Base-by-base conservation (phyloP, 2,329 filamentous ascomycete genomes). In the Gaeumannomyces sp. region DNA sequence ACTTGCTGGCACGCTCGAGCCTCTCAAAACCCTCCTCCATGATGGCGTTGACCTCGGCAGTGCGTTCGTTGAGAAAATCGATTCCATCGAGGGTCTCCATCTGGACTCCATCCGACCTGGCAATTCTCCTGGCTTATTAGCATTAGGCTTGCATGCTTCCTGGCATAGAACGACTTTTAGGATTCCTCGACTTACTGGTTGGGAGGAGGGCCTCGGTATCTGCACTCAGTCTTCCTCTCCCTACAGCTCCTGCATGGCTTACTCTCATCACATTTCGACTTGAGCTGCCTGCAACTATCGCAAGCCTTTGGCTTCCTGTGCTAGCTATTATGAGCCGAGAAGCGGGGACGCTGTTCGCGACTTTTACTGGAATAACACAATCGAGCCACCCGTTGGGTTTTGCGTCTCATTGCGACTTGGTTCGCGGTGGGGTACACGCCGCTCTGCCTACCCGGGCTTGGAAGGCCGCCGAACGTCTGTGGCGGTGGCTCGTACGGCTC, bases 201-300 rank as follows among this genome's bases (percentile, higher is more conserved):
- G 22, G 92, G 92, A 29, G 92, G 90, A 8, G 95, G 90, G 72
- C 97, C 93, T 69, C 93, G 88, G 76, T 97, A 98, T 75, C 91
- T 89, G 79, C 92, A 99, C 64, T 88, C 83, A 35, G 92, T 83
- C 69, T 85, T 88, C 74, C 96, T 96, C 70, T 98, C 93, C 71
- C 89, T 90, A 75, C 95, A 99, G 71, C 89, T 92, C 73, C 92
- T 94, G 71, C 90, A 89, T 2, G 90, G 93, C 69, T 90, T 88
- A 14, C 88, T 88, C 79, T 97, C 93, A 71, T 96, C 92, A 74
- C 93, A 97, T 77, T 96, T 96, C 19, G 92, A 92, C 76, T 96
- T 97, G 56, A 94, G 84, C 67, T 90, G 85, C 66, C 93, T 88
- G 76, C 92, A 97, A 75, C 89, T 91, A 72, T 96, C 93, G 76